Evolutionary conservation across 148 eudicot genomes (phyloP).

Genomic region (Polygonum aviculare): DNA sequence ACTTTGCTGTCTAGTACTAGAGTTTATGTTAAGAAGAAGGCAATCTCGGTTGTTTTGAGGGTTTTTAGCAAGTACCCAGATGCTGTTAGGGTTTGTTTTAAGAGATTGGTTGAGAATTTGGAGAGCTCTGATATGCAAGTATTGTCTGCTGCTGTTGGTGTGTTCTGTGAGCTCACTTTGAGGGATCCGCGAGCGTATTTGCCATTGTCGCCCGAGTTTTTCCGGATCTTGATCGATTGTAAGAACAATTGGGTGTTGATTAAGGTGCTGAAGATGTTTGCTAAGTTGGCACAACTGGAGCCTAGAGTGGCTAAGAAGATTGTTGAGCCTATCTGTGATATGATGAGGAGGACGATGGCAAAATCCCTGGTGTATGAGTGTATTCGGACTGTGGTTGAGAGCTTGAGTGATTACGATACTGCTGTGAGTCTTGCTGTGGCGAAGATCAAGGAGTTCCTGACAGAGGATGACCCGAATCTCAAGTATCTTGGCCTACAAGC

Average conservation of each 20-base stretch:
- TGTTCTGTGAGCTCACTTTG: constrained; percentile 71
- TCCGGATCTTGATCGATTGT: constrained; percentile 56
- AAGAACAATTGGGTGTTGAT: constrained; percentile 94
- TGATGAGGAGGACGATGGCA: constrained; percentile 55
- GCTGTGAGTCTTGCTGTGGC: constrained; percentile 63
- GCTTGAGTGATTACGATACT: constrained; percentile 57
- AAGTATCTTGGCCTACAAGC: constrained; percentile 75
- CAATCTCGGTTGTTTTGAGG: constrained; percentile 45
- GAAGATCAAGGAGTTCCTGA: constrained; percentile 58
- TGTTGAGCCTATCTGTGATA: constrained; percentile 83
- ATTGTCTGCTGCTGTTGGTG: constrained; percentile 55
- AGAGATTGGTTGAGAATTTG: constrained; percentile 74
- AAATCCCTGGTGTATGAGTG: constrained; percentile 86
- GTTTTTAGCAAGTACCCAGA: constrained; percentile 63
- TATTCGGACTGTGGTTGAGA: constrained; percentile 55
- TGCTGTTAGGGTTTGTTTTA: constrained; percentile 82
- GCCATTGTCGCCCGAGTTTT: constrained; percentile 83
- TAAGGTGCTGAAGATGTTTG: constrained; percentile 86
- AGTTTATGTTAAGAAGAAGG: constrained; percentile 53
- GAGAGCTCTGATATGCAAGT: constrained; percentile 45
- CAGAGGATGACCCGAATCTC: constrained; percentile 65
- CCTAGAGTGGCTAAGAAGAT: constrained; percentile 78
- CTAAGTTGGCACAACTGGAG: constrained; percentile 66
- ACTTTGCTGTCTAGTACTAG: constrained; percentile 40
- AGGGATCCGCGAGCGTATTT: constrained; percentile 54